Conservation (phyloP, 2,329 filamentous ascomycete genomes). For the Fusarium humuli region DNA sequence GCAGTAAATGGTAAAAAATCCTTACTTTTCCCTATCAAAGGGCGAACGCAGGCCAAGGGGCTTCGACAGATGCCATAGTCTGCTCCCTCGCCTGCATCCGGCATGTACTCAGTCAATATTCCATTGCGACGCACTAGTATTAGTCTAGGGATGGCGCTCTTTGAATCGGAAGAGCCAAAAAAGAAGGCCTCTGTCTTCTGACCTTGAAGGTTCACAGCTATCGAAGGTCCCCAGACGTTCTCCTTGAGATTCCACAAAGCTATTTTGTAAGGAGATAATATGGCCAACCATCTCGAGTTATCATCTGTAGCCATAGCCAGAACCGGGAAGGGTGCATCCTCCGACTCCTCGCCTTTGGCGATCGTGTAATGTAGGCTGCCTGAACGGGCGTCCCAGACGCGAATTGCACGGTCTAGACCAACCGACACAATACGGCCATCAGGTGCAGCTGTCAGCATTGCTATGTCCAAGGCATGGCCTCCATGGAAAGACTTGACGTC, state of each 20-base stretch:
- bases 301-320: constrained; percentile 73
- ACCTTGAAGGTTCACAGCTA: constrained; percentile 62
- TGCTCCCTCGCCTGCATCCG: constrained; percentile 55
- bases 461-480: constrained; percentile 77
- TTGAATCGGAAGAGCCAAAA: constrained; percentile 62
- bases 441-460: constrained; percentile 70
- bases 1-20: neutral
- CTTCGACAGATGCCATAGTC: constrained; percentile 64
- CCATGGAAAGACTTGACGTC: constrained; percentile 69
- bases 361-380: constrained; percentile 57
- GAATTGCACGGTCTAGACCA: constrained; percentile 75
- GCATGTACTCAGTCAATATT: constrained; percentile 67
- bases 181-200: constrained; percentile 73
- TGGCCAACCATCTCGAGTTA: constrained; percentile 72
- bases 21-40: constrained; percentile 60
- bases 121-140: constrained; percentile 74
- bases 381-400: constrained; percentile 72
- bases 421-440: constrained; percentile 76
- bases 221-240: constrained; percentile 66
- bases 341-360: constrained; percentile 54
- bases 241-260: constrained; percentile 72
- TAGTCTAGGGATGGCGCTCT: constrained; percentile 58
- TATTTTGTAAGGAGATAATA: constrained; percentile 70
- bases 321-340: constrained; percentile 67
- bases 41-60: constrained; percentile 62